These are phyloP conservation scores for Aspergillus ruber DNA, from an alignment of 2,329 filamentous ascomycete genomes.

Conservation along the genomic window DNA sequence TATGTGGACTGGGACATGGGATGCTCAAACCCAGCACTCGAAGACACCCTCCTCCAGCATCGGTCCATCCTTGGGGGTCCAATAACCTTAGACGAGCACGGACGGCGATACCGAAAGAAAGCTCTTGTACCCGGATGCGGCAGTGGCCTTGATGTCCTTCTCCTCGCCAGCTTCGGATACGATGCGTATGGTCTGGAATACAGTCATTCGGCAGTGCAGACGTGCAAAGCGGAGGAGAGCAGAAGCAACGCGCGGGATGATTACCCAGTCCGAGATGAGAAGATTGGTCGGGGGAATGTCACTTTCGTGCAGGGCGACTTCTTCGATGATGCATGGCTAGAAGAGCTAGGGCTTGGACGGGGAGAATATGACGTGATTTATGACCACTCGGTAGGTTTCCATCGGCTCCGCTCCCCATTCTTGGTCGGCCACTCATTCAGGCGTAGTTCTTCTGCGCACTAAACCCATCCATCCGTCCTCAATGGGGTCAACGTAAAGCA, in stretches of 20 bases:
- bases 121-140: slow-evolving; percentile 79
- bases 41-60: slow-evolving; percentile 44
- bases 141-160: slow-evolving; percentile 70
- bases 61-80: slow-evolving; percentile 32
- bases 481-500: slow-evolving; percentile 52
- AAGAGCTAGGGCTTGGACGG: slow-evolving; percentile 23
- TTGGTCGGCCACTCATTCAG: neutral
- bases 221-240: slow-evolving; percentile 30
- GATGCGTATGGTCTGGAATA: slow-evolving; percentile 71
- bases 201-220: slow-evolving; percentile 45
- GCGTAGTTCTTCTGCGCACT: slow-evolving; percentile 57
- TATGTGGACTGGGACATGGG: slow-evolving; percentile 56
- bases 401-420: neutral
- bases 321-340: slow-evolving; percentile 39
- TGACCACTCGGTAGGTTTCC: slow-evolving; percentile 45
- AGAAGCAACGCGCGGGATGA: slow-evolving; percentile 20
- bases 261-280: slow-evolving; percentile 30
- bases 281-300: slow-evolving; percentile 30
- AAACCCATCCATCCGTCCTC: slow-evolving; percentile 47
- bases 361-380: slow-evolving; percentile 38
- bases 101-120: slow-evolving; percentile 35
- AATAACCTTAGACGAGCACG: slow-evolving; percentile 17
- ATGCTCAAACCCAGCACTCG: slow-evolving; percentile 53
- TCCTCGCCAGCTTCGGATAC: slow-evolving; percentile 69
- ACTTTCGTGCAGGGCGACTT: slow-evolving; percentile 42